These are phyloP conservation scores for Omphalea diandra DNA, from an alignment of 441 rosid genomes.

Conservation along the genomic window DNA sequence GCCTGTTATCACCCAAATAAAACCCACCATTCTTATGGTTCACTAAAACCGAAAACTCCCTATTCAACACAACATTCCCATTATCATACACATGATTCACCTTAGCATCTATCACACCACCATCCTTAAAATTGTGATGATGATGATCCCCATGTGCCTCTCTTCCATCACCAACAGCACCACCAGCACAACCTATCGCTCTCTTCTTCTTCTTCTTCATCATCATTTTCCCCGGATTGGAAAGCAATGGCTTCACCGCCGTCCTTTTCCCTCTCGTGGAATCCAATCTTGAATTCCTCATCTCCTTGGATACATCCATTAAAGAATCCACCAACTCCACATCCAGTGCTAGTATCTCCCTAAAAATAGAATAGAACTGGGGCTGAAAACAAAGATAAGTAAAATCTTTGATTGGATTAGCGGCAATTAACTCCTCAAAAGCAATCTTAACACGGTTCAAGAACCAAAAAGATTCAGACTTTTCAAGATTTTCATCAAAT, in stretches of 20 bases:
- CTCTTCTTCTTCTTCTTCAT: conserved; percentile 84
- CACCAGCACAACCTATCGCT: conserved; percentile 5
- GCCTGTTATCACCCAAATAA: conserved; percentile 42
- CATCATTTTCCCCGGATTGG: conserved; percentile 43
- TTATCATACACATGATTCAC: conserved; percentile 41
- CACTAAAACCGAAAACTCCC: conserved; percentile 39
- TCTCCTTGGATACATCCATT: conserved; percentile 29
- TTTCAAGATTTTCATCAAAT: conserved; percentile 41
- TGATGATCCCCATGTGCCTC: conserved; percentile 31
- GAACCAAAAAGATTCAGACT: conserved; percentile 50
- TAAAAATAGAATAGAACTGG: conserved; percentile 47
- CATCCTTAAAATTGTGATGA: conserved; percentile 32
- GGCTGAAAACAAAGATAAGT: conserved; percentile 48
- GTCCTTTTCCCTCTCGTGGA: conserved; percentile 43
- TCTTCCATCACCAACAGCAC: conserved; percentile 8
- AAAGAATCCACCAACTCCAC: conserved; percentile 42
- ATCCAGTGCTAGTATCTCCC: conserved; percentile 48
- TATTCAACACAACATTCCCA: conserved; percentile 31
- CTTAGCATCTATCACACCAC: conserved; percentile 35
- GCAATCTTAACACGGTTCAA: conserved; percentile 50
- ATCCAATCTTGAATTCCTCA: conserved; percentile 43
- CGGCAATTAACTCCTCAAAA: conserved; percentile 38
- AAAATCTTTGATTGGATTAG: conserved; percentile 32
- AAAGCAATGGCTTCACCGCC: conserved; percentile 47
- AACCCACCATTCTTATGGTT: conserved; percentile 41